A percentile compares a stretch with the other conserved stretches of the same genome.
These are phyloP conservation scores for Cercospora nicotianae DNA, from an alignment of 2,329 filamentous ascomycete genomes.

Conservation along the genomic window DNA sequence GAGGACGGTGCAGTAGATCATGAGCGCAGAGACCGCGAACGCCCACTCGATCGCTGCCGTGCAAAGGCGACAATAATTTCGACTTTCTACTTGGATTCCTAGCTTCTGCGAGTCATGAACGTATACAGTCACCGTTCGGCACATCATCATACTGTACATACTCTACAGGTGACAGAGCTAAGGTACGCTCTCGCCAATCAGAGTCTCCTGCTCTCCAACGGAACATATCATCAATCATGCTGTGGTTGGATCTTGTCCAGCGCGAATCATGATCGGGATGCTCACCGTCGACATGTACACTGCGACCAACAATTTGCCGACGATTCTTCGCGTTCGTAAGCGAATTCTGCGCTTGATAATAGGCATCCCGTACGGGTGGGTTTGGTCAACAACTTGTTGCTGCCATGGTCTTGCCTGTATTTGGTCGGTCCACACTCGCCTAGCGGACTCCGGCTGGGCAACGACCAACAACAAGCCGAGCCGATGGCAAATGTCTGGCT, in stretches of 20 bases:
- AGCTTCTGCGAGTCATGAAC: not conserved
- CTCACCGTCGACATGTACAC: not conserved
- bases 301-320: not conserved
- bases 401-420: not conserved
- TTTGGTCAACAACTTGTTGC: constrained; percentile 2
- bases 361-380: constrained; percentile 2
- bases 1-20: not conserved
- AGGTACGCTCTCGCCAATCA: constrained; percentile 1
- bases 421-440: constrained; percentile 3
- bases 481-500: constrained; percentile 10
- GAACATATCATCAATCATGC: not conserved
- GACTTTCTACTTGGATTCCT: not conserved
- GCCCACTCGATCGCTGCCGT: not conserved
- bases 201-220: not conserved
- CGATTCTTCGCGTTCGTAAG: not conserved
- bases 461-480: constrained; percentile 11
- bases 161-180: not conserved
- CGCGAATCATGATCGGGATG: not conserved
- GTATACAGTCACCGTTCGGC: not conserved
- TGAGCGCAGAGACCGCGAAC: not conserved
- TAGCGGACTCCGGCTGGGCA: constrained; percentile 11
- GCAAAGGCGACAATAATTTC: not conserved
- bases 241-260: not conserved
- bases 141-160: not conserved
- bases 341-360: not conserved